Conservation (phyloP, 2,329 filamentous ascomycete species). For the Thermoascus crustaceus region DNA sequence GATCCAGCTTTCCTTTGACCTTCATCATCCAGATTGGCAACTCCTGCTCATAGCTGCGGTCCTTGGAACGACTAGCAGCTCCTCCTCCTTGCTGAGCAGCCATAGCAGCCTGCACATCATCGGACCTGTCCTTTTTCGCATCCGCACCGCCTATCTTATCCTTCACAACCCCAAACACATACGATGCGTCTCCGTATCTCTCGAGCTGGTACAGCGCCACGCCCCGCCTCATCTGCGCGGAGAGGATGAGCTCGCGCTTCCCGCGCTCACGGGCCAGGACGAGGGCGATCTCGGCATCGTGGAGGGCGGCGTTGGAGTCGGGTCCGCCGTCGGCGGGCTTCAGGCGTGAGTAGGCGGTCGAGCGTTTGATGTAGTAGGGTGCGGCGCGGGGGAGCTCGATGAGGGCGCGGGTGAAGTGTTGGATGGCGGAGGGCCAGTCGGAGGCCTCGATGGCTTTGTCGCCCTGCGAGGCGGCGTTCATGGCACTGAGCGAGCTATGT, state of each 20-base stretch:
- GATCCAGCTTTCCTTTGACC: slow-evolving; percentile 44
- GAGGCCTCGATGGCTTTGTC: slow-evolving; percentile 53
- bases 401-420: slow-evolving; percentile 60
- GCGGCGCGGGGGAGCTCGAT: slow-evolving; percentile 56
- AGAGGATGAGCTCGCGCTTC: slow-evolving; percentile 65
- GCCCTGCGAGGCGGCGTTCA: slow-evolving; percentile 50
- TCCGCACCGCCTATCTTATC: slow-evolving; percentile 46
- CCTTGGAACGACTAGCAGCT: slow-evolving; percentile 11
- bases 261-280: slow-evolving; percentile 57
- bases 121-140: slow-evolving; percentile 30
- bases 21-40: slow-evolving; percentile 53
- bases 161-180: slow-evolving; percentile 54
- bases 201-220: slow-evolving; percentile 64
- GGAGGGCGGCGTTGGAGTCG: slow-evolving; percentile 46
- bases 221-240: slow-evolving; percentile 74
- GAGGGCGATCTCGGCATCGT: slow-evolving; percentile 61
- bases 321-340: slow-evolving; percentile 41
- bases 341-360: slow-evolving; percentile 65
- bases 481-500: slow-evolving; percentile 15
- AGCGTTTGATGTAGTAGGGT: slow-evolving; percentile 72
- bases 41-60: slow-evolving; percentile 23
- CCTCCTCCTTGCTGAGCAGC: slow-evolving; percentile 7
- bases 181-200: slow-evolving; percentile 65
- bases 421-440: slow-evolving; percentile 61
- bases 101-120: slow-evolving; percentile 25